A percentile compares a stretch with the other conserved stretches of the same genome.
phyloP scores from a whole-genome alignment of 140 eudicot genomes.

The Flaveria floridana region DNA sequence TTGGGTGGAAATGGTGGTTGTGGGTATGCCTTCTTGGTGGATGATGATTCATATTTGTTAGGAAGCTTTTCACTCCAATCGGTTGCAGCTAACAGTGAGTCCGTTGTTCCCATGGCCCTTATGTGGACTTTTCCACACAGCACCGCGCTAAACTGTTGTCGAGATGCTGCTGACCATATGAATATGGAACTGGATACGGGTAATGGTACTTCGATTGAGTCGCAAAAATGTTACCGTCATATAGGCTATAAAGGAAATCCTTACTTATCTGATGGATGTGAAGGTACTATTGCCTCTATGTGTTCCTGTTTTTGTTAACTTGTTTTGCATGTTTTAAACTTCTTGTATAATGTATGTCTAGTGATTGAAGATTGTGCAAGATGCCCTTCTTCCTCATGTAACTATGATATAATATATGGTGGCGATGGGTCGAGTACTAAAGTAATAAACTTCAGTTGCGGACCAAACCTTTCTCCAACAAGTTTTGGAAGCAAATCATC shows the following conservation, averaged over 20 bases:
- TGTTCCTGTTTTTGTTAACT: background rate
- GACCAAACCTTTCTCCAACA: background rate
- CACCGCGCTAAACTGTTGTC: background rate
- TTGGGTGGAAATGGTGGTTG: slow-evolving; percentile 1
- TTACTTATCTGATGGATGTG: slow-evolving; percentile 13
- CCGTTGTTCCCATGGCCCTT: slow-evolving; percentile 9
- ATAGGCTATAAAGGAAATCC: slow-evolving; percentile 8
- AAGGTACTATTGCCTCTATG: background rate
- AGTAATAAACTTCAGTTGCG: slow-evolving; percentile 25
- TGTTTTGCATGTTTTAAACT: background rate
- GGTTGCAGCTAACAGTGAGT: background rate
- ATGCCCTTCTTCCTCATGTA: background rate
- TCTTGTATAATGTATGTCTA: background rate
- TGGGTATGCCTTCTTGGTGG: slow-evolving; percentile 21
- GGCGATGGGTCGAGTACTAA: slow-evolving; percentile 8
- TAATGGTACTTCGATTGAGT: background rate
- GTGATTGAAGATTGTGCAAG: slow-evolving; percentile 5
- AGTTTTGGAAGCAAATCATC: slow-evolving; percentile 6
- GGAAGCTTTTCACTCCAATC: slow-evolving; percentile 7
- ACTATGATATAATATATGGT: slow-evolving; percentile 14
- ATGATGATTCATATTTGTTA: background rate
- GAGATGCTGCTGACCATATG: background rate
- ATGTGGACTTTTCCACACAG: slow-evolving; percentile 5
- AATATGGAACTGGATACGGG: background rate
- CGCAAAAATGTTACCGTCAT: slow-evolving; percentile 9